Percentiles rank a stretch among this genome's conserved stretches.
Conservation (phyloP, 345 rosid genomes). For the Corchorus capsularis region DNA sequence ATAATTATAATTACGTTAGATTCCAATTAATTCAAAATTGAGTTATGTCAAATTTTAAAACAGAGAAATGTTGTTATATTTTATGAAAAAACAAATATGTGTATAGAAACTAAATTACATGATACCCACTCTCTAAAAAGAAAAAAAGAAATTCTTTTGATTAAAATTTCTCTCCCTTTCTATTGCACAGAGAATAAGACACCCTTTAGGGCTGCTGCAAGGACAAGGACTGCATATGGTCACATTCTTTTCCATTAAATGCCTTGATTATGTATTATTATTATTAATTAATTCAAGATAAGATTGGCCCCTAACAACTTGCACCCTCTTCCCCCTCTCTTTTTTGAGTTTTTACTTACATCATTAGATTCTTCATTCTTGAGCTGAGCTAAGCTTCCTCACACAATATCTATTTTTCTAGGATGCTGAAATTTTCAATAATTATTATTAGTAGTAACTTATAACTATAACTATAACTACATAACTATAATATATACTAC, state of each 20-base stretch:
- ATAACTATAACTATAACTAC: too few species aligned
- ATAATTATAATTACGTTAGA: too few species aligned
- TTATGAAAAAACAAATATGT: not conserved
- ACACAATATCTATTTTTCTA: slow-evolving; percentile 1
- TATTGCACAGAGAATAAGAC: not conserved
- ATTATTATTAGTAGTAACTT: not conserved
- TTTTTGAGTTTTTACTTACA: slow-evolving; percentile 5
- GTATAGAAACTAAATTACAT: not conserved
- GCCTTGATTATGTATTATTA: not conserved
- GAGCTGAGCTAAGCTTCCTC: not conserved
- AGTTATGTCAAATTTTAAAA: too few species aligned
- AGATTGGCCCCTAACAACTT: slow-evolving; percentile 18
- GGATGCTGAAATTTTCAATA: slow-evolving; percentile 13
- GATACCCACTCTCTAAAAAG: not conserved
- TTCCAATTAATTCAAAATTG: too few species aligned
- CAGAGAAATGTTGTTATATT: too few species aligned
- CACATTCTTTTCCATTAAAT: slow-evolving; percentile 9
- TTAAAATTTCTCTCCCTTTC: not conserved
- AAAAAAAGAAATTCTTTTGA: not conserved
- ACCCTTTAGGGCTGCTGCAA: not conserved
- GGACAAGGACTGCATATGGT: not conserved
- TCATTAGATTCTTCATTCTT: slow-evolving; percentile 30
- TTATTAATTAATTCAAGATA: not conserved
- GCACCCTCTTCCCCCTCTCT: not conserved
- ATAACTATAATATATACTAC: too few species aligned